A percentile compares a stretch with the other conserved stretches of the same genome.
Evolutionary conservation across 257 asterid species (phyloP).

Genomic region (Fraxinus pennsylvanica): DNA sequence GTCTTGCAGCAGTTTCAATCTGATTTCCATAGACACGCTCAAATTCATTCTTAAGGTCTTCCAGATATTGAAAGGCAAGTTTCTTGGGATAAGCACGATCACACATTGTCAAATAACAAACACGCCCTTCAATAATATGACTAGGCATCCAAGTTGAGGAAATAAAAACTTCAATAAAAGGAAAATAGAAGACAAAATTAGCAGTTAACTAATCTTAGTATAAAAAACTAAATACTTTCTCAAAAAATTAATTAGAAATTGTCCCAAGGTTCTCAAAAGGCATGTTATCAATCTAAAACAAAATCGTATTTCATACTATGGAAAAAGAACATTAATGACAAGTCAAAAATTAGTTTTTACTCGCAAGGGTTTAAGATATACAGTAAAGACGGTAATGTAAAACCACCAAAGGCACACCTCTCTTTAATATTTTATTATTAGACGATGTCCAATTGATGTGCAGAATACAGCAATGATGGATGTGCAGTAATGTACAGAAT

Average conservation of each 20-base stretch:
- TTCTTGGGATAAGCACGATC: conserved; percentile 96
- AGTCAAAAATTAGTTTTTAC: conserved; percentile 1
- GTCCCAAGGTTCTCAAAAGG: neutral
- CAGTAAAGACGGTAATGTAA: conserved; percentile 13
- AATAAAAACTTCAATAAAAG: conserved; percentile 21
- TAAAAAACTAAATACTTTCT: conserved; percentile 7
- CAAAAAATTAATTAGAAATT: neutral
- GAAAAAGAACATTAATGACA: neutral
- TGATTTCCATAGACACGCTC: conserved; percentile 80
- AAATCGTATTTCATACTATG: neutral
- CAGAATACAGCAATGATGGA: conserved; percentile 9
- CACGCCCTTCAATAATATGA: conserved; percentile 84
- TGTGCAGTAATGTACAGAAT: conserved; percentile 15
- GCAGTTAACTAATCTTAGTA: neutral
- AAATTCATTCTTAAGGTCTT: conserved; percentile 92
- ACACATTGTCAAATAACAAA: conserved; percentile 94
- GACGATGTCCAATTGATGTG: conserved; percentile 12
- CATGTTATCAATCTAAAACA: neutral
- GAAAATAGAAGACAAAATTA: neutral
- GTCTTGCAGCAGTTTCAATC: conserved; percentile 98
- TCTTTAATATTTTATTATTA: neutral
- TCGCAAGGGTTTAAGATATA: neutral
- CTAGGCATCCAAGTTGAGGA: conserved; percentile 64
- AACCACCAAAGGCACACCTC: conserved; percentile 14
- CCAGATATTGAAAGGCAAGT: conserved; percentile 89